Evolutionary conservation across 164 flowering plant species (phyloP).

Genomic region (Nymphaea thermarum): DNA sequence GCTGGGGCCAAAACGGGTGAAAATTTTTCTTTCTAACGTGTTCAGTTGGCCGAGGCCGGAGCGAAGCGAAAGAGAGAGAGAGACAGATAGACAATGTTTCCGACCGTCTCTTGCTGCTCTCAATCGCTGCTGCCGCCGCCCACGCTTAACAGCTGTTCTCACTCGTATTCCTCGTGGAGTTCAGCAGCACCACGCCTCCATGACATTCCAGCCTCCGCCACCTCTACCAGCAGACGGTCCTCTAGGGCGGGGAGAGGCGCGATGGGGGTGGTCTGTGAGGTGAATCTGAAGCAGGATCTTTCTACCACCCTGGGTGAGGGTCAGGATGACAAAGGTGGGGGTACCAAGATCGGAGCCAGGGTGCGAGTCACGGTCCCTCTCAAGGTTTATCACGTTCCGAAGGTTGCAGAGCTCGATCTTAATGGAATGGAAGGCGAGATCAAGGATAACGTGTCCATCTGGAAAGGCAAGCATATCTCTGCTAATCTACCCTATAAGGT

Average conservation of each 20-base stretch:
- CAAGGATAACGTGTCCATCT: conserved; percentile 59
- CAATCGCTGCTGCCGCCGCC: no score
- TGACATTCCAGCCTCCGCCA: no score
- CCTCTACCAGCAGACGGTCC: background rate
- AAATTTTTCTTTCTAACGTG: no score
- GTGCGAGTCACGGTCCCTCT: conserved; percentile 68
- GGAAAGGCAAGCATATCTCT: conserved; percentile 76
- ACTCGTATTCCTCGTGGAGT: no score
- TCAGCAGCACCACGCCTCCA: no score
- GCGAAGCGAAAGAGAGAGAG: no score
- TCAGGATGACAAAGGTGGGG: background rate
- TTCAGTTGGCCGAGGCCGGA: no score
- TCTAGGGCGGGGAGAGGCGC: background rate
- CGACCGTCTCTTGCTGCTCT: no score
- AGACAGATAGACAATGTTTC: no score
- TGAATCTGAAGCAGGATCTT: background rate
- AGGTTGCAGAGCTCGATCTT: conserved; percentile 54
- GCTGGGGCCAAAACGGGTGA: no score
- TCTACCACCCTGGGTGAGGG: background rate
- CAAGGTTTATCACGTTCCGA: conserved; percentile 75
- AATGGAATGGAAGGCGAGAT: conserved; percentile 52
- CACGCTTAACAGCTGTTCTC: no score
- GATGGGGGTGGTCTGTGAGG: background rate
- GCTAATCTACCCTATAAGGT: conserved; percentile 78
- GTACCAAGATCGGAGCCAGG: conserved; percentile 43